Evolutionary conservation across 257 asterid species (phyloP).

Genomic region (Solanum microdontum): DNA sequence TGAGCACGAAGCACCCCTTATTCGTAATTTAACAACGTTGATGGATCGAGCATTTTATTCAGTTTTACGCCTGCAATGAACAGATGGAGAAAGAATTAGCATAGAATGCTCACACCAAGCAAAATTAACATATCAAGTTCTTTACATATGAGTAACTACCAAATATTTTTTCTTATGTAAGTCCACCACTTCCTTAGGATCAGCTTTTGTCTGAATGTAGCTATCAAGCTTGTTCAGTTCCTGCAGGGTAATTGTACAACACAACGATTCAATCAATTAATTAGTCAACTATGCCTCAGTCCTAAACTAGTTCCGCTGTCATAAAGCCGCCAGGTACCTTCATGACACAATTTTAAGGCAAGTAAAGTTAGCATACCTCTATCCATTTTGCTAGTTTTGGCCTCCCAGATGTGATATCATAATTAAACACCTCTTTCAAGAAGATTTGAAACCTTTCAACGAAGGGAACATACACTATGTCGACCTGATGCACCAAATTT

Average conservation of each 20-base stretch:
- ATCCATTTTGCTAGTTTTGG: slow-evolving; percentile 47
- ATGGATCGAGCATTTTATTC: neutral
- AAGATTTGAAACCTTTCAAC: slow-evolving; percentile 48
- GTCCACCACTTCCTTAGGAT: slow-evolving; percentile 25
- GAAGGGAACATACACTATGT: slow-evolving; percentile 47
- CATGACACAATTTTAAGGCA: neutral
- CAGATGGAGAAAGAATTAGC: neutral
- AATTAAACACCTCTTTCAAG: slow-evolving; percentile 24
- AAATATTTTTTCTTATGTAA: slow-evolving; percentile 10
- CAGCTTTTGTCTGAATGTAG: slow-evolving; percentile 54
- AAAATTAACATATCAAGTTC: neutral
- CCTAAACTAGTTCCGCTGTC: neutral
- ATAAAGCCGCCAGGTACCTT: neutral
- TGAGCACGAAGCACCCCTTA: neutral
- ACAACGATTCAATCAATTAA: neutral
- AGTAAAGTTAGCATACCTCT: slow-evolving; percentile 17
- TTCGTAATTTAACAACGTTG: neutral
- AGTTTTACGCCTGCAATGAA: neutral
- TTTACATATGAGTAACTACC: slow-evolving; percentile 9
- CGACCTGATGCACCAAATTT: slow-evolving; percentile 25
- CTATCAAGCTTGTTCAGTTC: slow-evolving; percentile 55
- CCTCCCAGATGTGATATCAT: slow-evolving; percentile 50
- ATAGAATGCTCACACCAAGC: neutral
- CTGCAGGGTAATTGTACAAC: slow-evolving; percentile 1
- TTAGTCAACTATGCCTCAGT: neutral